These are phyloP conservation scores for Jaltomata sinuosa DNA, from an alignment of 257 asterid genomes.

Conservation along the genomic window DNA sequence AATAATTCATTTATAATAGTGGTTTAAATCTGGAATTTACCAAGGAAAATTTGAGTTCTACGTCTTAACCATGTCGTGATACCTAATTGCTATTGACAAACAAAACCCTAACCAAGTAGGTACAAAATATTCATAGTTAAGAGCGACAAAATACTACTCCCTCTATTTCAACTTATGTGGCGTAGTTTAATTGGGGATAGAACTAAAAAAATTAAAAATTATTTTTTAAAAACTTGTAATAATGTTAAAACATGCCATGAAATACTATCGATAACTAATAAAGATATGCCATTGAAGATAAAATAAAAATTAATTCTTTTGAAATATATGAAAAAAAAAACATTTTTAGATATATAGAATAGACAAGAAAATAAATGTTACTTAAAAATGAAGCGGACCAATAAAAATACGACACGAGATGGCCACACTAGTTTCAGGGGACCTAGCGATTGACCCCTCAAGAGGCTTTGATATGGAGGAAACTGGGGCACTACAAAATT, in stretches of 20 bases:
- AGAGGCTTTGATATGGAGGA: neutral
- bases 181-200: neutral
- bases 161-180: neutral
- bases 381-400: neutral
- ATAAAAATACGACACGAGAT: neutral
- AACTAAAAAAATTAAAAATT: neutral
- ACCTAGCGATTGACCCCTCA: neutral
- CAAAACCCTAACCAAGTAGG: neutral
- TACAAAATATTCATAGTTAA: neutral
- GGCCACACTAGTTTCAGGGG: neutral
- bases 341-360: neutral
- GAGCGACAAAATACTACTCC: neutral
- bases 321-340: too few relatives aligned
- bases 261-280: neutral
- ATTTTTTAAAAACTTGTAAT: neutral
- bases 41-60: neutral
- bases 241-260: neutral
- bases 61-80: neutral
- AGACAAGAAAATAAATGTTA: neutral
- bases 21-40: neutral
- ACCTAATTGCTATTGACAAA: neutral
- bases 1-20: neutral
- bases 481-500: constrained; percentile 13
- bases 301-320: neutral
- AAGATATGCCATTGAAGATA: neutral